Evolutionary conservation across 192 early-diverging fungal species (phyloP).

Genomic region (Glomus cerebriforme): DNA sequence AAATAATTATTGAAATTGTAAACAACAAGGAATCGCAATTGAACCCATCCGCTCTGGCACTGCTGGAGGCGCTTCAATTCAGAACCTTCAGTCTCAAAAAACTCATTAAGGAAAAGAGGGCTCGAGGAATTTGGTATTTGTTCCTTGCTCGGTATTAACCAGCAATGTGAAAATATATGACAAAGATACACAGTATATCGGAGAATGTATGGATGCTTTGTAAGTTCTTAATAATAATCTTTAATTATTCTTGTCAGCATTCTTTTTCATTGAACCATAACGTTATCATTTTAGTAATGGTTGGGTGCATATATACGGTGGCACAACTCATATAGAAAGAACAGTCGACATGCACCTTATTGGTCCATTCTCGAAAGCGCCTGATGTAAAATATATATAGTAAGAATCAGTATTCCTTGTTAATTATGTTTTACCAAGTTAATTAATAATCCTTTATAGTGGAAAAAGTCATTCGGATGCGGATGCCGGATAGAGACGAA

Average conservation of each 20-base stretch:
- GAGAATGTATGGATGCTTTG: neutral
- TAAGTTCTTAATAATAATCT: slow-evolving; percentile 9
- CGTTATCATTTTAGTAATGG: neutral
- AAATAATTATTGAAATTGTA: neutral
- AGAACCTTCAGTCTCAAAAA: neutral
- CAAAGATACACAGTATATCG: slow-evolving; percentile 20
- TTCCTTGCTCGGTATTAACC: neutral
- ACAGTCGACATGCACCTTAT: neutral
- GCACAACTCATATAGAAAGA: neutral
- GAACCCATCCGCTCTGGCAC: neutral
- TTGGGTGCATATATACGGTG: slow-evolving; percentile 13
- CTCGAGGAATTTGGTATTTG: neutral
- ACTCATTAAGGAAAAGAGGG: neutral
- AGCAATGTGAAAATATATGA: slow-evolving; percentile 8
- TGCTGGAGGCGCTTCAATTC: neutral
- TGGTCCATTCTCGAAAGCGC: neutral
- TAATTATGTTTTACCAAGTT: neutral
- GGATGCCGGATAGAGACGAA: slow-evolving; percentile 23
- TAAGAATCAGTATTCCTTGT: neutral
- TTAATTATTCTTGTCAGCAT: neutral
- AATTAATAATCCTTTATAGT: neutral
- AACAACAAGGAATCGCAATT: slow-evolving; percentile 1
- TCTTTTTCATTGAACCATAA: slow-evolving; percentile 1
- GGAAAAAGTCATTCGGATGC: slow-evolving; percentile 24
- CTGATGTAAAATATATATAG: slow-evolving; percentile 11